These are phyloP conservation scores for Pythium myriotylum DNA, from an alignment of 352 stramenopile genomes.

Conservation along the genomic window DNA sequence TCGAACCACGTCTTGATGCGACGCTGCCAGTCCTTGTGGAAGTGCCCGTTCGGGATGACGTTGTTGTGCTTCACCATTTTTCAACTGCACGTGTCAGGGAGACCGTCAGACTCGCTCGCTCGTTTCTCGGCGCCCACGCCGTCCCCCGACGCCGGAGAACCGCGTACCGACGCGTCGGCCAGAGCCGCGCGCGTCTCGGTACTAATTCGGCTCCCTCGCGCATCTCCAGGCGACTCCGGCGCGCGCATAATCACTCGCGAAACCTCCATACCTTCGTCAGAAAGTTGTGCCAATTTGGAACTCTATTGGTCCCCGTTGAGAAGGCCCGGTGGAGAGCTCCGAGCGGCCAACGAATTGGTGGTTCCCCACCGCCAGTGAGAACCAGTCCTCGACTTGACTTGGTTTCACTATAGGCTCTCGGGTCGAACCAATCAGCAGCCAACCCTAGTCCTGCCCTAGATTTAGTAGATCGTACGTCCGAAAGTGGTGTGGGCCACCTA, in stretches of 20 bases:
- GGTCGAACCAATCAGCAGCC: conserved; percentile 47
- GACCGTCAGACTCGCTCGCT: not conserved
- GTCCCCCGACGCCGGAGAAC: not conserved
- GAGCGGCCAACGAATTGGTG: conserved; percentile 67
- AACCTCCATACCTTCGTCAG: conserved; percentile 73
- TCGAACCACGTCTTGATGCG: conserved; percentile 97
- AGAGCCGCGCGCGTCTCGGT: not conserved
- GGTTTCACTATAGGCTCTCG: conserved; percentile 47
- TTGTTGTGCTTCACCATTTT: conserved; percentile 99
- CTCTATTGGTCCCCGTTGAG: conserved; percentile 45
- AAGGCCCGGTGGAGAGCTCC: conserved; percentile 16
- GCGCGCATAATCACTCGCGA: conserved; percentile 24
- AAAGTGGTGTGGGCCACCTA: conserved; percentile 23
- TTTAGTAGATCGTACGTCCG: not conserved
- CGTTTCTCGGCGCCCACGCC: not conserved
- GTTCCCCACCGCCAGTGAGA: conserved; percentile 75
- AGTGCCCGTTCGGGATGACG: conserved; percentile 99
- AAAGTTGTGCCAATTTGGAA: conserved; percentile 92
- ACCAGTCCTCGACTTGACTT: conserved; percentile 72
- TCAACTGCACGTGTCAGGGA: conserved; percentile 40
- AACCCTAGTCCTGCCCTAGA: conserved; percentile 19
- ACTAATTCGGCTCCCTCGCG: not conserved
- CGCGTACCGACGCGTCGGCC: conserved; percentile 1
- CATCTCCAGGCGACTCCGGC: not conserved
- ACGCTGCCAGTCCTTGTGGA: conserved; percentile 99